Base-by-base conservation (phyloP, 345 rosid species). In the Limnanthes douglasii region DNA sequence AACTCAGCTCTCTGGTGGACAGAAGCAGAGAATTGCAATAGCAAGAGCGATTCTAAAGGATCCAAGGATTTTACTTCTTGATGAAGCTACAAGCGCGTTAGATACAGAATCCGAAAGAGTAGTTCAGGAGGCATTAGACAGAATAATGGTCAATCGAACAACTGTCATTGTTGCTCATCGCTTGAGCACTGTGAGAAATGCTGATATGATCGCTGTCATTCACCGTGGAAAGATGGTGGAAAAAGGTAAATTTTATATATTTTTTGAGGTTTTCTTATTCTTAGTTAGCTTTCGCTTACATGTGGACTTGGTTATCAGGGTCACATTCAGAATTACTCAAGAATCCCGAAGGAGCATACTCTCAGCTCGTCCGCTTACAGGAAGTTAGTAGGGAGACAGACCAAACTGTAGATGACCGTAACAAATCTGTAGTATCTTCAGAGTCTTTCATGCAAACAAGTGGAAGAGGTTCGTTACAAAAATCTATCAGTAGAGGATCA, bases 1-100 rank as follows among this genome's bases (percentile, higher is more conserved):
- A 37, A 72, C 90, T 13, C 95, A 76, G 53, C 72, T 90, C 29
- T 84, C 95, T 0, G 98, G 98, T 6, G 98, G 98, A 17, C 98
- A 90, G 41, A 88, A 88, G 54, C 97, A 88, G 61, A 71, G 96
- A 44, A 60, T 85, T 39, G 96, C 96, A 1, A 80, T 85, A 15
- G 90, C 96, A 0, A 72, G 96, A 51, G 96, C 94, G 1, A 80
- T 80, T 31, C 44, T 80, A n/a, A 85, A 80, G 56, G 64, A 84
- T 31, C 94, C 94, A 0, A 21, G 81, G 42, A 68, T 86, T 8
- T 59, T 86, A 38, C 81, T 86, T 10, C 47, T 86, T 21, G 96
- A 81, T 15, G 96, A 86, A 56, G 96, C 94, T 8, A 86, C 96
- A 1, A 86, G 92, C 39, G 94, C 96, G 0, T 78, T 86, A 1